phyloP scores from a whole-genome alignment of 2,329 filamentous ascomycete species.

The Pseudovirgaria hyperparasitica region DNA sequence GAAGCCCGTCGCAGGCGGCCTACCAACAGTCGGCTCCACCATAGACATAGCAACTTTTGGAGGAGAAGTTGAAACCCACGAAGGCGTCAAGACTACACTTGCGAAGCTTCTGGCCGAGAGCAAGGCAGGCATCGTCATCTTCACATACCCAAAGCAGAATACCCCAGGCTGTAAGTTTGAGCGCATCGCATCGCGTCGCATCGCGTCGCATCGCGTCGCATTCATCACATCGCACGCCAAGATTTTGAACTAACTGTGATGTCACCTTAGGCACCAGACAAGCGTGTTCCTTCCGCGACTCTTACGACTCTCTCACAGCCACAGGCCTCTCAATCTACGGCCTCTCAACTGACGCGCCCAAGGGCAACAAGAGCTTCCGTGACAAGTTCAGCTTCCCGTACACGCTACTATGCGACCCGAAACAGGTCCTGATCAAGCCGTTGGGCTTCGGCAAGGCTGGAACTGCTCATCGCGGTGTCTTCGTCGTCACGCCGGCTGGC shows the following conservation, averaged over 20 bases:
- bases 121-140: slow-evolving; percentile 75
- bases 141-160: slow-evolving; percentile 90
- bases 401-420: slow-evolving; percentile 72
- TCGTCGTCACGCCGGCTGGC: slow-evolving; percentile 70
- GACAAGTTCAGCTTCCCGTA: slow-evolving; percentile 85
- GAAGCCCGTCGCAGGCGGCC: slow-evolving; percentile 11
- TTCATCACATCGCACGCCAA: neutral
- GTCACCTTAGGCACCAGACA: slow-evolving; percentile 68
- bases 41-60: slow-evolving; percentile 44
- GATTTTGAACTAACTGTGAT: neutral
- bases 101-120: slow-evolving; percentile 72
- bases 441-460: slow-evolving; percentile 83
- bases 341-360: slow-evolving; percentile 74
- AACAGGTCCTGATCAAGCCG: slow-evolving; percentile 61
- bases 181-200: slow-evolving; percentile 2
- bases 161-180: slow-evolving; percentile 77
- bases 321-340: slow-evolving; percentile 81
- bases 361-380: slow-evolving; percentile 87
- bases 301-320: slow-evolving; percentile 60
- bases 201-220: no score
- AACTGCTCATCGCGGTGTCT: slow-evolving; percentile 76
- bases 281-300: slow-evolving; percentile 85
- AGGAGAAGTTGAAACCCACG: slow-evolving; percentile 69
- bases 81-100: slow-evolving; percentile 67
- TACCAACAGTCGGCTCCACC: slow-evolving; percentile 35